Percentiles rank a stretch among this genome's conserved stretches.
Evolutionary conservation across 2,329 filamentous ascomycete species (phyloP).

Genomic region (Dichotomopilus funicola): DNA sequence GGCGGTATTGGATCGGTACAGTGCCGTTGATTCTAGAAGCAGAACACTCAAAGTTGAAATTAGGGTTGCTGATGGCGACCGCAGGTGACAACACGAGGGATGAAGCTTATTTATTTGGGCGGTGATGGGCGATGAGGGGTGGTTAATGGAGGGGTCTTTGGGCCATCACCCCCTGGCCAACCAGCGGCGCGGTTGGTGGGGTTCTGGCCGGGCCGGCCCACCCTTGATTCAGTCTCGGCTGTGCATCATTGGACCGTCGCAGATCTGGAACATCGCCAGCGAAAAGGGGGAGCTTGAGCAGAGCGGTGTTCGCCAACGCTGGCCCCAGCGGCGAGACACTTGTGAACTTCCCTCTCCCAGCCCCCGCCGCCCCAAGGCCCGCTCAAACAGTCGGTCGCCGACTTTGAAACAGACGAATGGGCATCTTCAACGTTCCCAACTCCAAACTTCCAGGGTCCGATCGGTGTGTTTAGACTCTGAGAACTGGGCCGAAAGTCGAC

Average conservation of each 20-base stretch:
- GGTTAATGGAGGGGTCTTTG: conserved; percentile 16
- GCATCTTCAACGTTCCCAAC: too few species aligned
- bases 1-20: conserved; percentile 6
- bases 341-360: not conserved
- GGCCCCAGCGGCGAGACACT: too few species aligned
- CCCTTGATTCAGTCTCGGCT: not conserved
- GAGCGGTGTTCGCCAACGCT: too few species aligned
- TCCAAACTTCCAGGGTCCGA: too few species aligned
- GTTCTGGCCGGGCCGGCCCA: conserved; percentile 11
- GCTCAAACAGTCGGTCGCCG: not conserved
- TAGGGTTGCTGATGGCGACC: conserved; percentile 1
- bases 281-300: not conserved
- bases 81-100: conserved; percentile 13
- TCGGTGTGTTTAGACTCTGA: too few species aligned
- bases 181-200: conserved; percentile 16
- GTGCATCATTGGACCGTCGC: conserved; percentile 16
- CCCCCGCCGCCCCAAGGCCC: not conserved
- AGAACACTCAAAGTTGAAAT: not conserved
- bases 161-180: conserved; percentile 13
- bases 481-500: too few species aligned
- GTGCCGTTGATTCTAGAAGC: not conserved
- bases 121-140: conserved; percentile 21
- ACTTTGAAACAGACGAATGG: too few species aligned
- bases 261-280: conserved; percentile 17
- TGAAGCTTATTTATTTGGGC: conserved; percentile 23